These are phyloP conservation scores for Diaporthe amygdali DNA, from an alignment of 2,329 filamentous ascomycete genomes.

Conservation along the genomic window DNA sequence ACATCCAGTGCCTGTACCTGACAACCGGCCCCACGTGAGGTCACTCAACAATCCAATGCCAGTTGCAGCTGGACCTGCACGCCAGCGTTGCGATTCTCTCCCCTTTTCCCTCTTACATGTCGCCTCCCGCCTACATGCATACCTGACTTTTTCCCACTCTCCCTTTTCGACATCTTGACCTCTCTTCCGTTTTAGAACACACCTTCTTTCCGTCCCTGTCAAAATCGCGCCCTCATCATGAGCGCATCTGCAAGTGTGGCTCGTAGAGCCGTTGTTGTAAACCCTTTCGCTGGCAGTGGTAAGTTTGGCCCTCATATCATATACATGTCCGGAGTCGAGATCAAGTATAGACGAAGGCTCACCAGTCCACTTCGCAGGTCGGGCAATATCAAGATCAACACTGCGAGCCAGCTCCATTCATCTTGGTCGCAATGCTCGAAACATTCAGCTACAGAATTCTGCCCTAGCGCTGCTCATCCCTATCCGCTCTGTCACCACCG, in stretches of 20 bases:
- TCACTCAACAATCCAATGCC: conserved; percentile 21
- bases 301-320: conserved; percentile 31
- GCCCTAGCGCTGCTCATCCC: conserved; percentile 64
- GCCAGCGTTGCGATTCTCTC: conserved; percentile 14
- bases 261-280: conserved; percentile 58
- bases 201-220: not conserved
- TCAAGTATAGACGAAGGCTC: conserved; percentile 29
- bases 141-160: not conserved
- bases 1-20: not conserved
- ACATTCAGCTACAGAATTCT: conserved; percentile 50
- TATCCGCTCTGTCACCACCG: conserved; percentile 61
- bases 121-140: conserved; percentile 21
- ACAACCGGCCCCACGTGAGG: conserved; percentile 22
- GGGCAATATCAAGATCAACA: conserved; percentile 49
- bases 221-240: conserved; percentile 42
- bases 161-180: not conserved
- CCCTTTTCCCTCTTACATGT: conserved; percentile 18
- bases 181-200: not conserved
- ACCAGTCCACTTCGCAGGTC: conserved; percentile 41
- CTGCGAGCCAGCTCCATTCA: conserved; percentile 52
- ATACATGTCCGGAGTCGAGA: not conserved
- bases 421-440: conserved; percentile 52
- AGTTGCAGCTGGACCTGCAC: conserved; percentile 5
- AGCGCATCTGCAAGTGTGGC: conserved; percentile 62
- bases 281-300: conserved; percentile 57